Evolutionary conservation across 140 eudicot genomes (phyloP), one percentile per base, ranked within the genome.

Genomic region (Stevia rebaudiana): DNA sequence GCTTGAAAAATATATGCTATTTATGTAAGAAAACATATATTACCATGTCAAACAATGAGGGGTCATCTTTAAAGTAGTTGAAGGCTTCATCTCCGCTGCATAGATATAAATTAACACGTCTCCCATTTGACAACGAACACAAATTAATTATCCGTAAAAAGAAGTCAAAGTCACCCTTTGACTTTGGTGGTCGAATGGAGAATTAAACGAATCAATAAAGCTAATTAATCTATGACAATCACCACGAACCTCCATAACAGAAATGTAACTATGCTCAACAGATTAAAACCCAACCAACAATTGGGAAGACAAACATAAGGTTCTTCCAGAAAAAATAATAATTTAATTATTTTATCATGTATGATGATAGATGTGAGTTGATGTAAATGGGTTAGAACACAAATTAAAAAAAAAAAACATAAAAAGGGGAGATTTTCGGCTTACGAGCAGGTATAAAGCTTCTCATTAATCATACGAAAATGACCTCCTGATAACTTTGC

Each of bases 371-470:
- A n/a, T n/a, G n/a, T n/a, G n/a, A n/a, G n/a, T n/a, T n/a, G n/a
- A n/a, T n/a, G n/a, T n/a, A n/a, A n/a, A 44, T 19, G 28, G 25
- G 42, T 46, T 31, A 36, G 5, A 15, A 59, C 10, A 24, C 28
- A 36, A 59, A 57, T 57, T 7, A 33, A 12, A 4, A 46, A 33
- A 12, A 4, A 46, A 11, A 35, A 41, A 3, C 11, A 72, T 25
- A 49, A 9, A 42, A 35, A 5, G 19, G 41, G 1, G 62, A 31
- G 6, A 23, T 31, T 36, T 47, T 46, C 8, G 61, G 47, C 82
- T 54, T 81, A 91, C 98, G 85, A 79, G 89, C 98, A 87, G 58
- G 98, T 91, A 76, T 91, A 91, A 21, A 91, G 98, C 83, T 91
- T 91, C 86, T 91, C 98, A 36, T 91, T 91, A 35, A 91, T 68